Evolutionary conservation across 331 rosid genomes (phyloP), one percentile per base, ranked within the genome.

Genomic region (Dryas integrifolia): DNA sequence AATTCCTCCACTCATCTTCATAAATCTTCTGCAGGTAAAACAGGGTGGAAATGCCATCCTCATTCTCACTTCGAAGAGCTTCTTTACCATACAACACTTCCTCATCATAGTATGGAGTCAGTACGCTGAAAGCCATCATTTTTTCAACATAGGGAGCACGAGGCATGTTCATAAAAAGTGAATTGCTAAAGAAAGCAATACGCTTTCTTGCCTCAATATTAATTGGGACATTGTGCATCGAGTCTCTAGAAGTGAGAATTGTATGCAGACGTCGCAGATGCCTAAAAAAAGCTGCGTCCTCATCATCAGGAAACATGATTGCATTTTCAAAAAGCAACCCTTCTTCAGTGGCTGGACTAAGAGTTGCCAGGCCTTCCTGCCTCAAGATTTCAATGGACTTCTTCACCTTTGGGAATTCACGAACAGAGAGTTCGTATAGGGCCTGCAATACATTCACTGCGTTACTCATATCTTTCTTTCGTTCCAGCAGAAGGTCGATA

Each of bases 101-200:
- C 79, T 93, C 98, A 53, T 91, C 92, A 18, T 91, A 93, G 77
- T 93, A 93, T 14, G 98, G 98, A 38, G 98, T 93, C 80, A 93
- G 76, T 82, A 93, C 80, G 51, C 95, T 93, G 85, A 93, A 93
- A 74, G 98, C 86, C 92, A 83, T 77, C 97, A 93, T 93, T 77
- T 89, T 91, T 74, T 89, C 98, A 70, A 93, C 94, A 15, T 70
- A 12, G 14, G 96, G 98, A 77, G 97, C 97, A 58, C 94, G 98
- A 3, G 98, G 98, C 73, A 93, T 91, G 85, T 93, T 93, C 98
- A 93, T 93, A 77, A 93, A 93, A 70, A 93, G 87, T 15, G 98
- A 93, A 81, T 93, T 93, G 88, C 88, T 85, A 80, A 91, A 93
- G 88, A 93, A 93, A 74, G 98, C 94, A 67, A 93, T 80, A 47